Evolutionary conservation across 257 asterid genomes (phyloP).

Genomic region (Solanum bulbocastanum): DNA sequence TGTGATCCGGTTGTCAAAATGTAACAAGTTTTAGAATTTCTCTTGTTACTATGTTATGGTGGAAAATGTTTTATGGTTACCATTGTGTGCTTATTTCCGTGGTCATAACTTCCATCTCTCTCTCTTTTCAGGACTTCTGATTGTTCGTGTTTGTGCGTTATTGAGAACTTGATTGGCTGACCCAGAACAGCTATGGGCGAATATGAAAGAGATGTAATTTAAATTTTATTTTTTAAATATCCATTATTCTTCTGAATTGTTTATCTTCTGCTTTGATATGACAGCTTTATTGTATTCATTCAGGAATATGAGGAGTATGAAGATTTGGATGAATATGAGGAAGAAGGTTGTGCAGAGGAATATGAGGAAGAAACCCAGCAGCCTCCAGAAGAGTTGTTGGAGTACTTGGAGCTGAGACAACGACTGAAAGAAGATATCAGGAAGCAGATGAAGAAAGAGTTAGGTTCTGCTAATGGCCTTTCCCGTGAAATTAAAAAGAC

Average conservation of each 20-base stretch:
- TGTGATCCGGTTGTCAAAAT: neutral
- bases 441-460: constrained; percentile 58
- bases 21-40: neutral
- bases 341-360: constrained; percentile 34
- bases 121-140: neutral
- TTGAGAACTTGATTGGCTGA: neutral
- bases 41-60: neutral
- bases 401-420: constrained; percentile 63
- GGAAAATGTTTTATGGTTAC: neutral
- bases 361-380: constrained; percentile 41
- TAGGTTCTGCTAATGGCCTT: constrained; percentile 24
- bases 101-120: neutral
- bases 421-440: constrained; percentile 47
- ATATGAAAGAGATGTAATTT: constrained; percentile 33
- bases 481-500: constrained; percentile 26
- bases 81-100: neutral
- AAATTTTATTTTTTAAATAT: neutral
- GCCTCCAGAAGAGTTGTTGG: constrained; percentile 65
- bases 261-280: neutral
- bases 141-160: neutral
- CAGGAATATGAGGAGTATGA: constrained; percentile 47
- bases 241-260: neutral
- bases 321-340: constrained; percentile 57
- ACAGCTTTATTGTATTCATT: neutral
- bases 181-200: constrained; percentile 25